Conservation (phyloP, 805 yeast species). For the Sungouiozyma intestinalis region DNA sequence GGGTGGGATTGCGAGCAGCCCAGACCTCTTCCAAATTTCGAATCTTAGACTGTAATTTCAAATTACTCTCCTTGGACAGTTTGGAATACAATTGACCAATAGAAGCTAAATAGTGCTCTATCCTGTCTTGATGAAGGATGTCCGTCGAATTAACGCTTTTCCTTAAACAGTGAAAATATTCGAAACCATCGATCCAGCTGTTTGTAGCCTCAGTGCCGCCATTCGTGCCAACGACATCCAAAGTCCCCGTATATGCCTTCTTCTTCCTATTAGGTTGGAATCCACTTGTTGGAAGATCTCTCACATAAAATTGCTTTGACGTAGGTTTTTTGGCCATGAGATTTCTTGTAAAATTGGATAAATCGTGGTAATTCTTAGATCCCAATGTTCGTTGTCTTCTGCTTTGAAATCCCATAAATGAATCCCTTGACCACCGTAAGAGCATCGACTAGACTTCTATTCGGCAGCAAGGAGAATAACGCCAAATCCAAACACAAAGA, state of each 20-base stretch:
- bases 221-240: neutral
- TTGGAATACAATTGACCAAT: neutral
- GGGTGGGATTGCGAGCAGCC: neutral
- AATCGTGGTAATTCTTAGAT: neutral
- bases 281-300: neutral
- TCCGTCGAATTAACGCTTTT: neutral
- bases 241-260: neutral
- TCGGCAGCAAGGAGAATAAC: too few species aligned
- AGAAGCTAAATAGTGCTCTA: neutral
- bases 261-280: neutral
- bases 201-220: neutral
- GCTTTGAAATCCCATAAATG: neutral
- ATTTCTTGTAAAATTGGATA: neutral
- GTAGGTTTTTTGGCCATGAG: neutral
- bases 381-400: neutral
- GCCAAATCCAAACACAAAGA: too few species aligned
- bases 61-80: neutral
- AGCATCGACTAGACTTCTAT: neutral
- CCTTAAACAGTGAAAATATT: slow-evolving; percentile 9
- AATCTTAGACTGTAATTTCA: neutral
- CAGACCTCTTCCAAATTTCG: neutral
- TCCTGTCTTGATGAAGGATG: neutral
- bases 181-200: slow-evolving; percentile 11
- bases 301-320: neutral
- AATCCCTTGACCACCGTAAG: neutral